Conservation (phyloP, 129 eudicot genomes). For the Flaveria sonorensis region DNA sequence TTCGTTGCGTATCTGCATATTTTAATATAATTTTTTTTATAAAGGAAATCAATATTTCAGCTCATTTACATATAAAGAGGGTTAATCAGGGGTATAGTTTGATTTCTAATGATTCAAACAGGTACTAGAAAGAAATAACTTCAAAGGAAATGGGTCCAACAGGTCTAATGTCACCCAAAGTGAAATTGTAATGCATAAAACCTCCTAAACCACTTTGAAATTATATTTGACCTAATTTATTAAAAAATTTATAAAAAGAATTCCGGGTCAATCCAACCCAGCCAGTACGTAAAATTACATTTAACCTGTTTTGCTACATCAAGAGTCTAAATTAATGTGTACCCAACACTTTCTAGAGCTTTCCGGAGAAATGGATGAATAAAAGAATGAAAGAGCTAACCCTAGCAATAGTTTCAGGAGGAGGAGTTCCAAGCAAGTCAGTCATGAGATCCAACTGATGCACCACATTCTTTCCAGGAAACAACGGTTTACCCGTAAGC, state of each 20-base stretch:
- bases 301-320: background rate
- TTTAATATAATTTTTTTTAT: background rate
- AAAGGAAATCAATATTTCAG: background rate
- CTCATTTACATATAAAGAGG: background rate
- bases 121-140: background rate
- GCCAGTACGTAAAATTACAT: background rate
- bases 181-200: background rate
- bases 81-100: background rate
- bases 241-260: background rate
- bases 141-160: background rate
- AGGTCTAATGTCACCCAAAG: background rate
- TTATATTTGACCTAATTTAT: too few relatives aligned
- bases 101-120: background rate
- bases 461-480: constrained; percentile 94
- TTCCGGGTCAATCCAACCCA: background rate
- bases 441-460: constrained; percentile 88
- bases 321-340: background rate
- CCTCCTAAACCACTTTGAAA: background rate
- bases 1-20: constrained; percentile 79
- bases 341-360: background rate
- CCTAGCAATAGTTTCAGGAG: constrained; percentile 80
- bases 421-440: constrained; percentile 86
- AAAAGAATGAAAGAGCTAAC: constrained; percentile 37
- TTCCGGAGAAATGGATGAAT: background rate
- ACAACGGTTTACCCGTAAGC: constrained; percentile 89